Base-by-base conservation (phyloP, 352 stramenopile species). In the Pythium vanterpoolii region DNA sequence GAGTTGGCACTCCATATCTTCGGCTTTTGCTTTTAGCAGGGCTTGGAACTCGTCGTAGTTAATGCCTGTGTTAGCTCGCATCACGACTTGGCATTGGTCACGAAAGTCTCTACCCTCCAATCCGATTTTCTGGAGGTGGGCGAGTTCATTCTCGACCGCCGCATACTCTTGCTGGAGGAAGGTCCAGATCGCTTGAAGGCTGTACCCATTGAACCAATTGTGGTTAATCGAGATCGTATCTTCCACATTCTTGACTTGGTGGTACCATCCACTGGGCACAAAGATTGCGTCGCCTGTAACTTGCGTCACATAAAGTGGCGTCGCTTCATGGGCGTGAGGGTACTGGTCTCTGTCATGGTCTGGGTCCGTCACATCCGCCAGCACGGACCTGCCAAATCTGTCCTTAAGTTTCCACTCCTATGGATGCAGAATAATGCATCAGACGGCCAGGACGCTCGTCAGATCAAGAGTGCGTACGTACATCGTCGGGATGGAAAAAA, bases 211-310 rank as follows among this genome's bases (percentile, higher is more conserved):
- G 61, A 98, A 96, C 96, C 96, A 99, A 72, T 99, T 99, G 69
- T 98, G 94, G 80, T 99, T 99, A 68, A 99, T 96, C 1, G 92
- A 98, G 44, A 99, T 85, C 18, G 93, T 98, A 66, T 96, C 79
- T 31, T 91, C 74, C 13, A 97, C 39, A 67, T 99, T 99, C 24
- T 78, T 74, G 8, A 99, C 96, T 60, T 97, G 76, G 61, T 99
- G 97, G 58, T 97, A 97, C 94, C 96, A 99, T 10, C 86, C 91
- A 24, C 84, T 96, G 1, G 96, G 96, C n/a, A 99, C 96, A 73
- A 99, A 99, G 45, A 99, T 96, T 1, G 83, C 86, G 28, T 93
- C 82, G 3, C 77, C 79, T 1, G 68, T 65, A 43, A 87, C 78
- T 68, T 94, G 84, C 7, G 78, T 76, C 1, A 90, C 71, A 26